These are phyloP conservation scores for Boletellus emodensis DNA, from an alignment of 768 basidiomycete genomes.

Conservation along the genomic window DNA sequence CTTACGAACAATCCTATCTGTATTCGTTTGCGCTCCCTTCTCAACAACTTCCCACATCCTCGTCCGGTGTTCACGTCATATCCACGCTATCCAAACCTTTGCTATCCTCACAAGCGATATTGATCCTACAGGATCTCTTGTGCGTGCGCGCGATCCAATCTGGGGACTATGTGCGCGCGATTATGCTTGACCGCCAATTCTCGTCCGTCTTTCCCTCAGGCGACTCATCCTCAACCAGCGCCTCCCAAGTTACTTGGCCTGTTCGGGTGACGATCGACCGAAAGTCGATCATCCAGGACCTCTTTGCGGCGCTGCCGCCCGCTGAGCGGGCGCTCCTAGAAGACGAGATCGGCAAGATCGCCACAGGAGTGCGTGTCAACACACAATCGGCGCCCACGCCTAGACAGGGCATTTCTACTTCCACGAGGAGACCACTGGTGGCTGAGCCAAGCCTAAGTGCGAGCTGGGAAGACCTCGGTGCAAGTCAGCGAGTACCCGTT, in stretches of 20 bases:
- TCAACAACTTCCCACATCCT: slow-evolving; percentile 28
- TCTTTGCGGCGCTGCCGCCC: slow-evolving; percentile 58
- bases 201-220: slow-evolving; percentile 36
- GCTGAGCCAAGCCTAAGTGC: slow-evolving; percentile 44
- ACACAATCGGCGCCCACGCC: neutral
- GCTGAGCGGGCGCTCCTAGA: slow-evolving; percentile 65
- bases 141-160: slow-evolving; percentile 73
- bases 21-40: slow-evolving; percentile 57
- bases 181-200: slow-evolving; percentile 70
- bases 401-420: slow-evolving; percentile 9
- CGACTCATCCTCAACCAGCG: slow-evolving; percentile 10
- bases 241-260: slow-evolving; percentile 22
- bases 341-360: slow-evolving; percentile 45
- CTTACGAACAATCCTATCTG: slow-evolving; percentile 59
- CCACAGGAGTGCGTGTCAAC: slow-evolving; percentile 20
- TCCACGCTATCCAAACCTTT: neutral
- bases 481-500: slow-evolving; percentile 15
- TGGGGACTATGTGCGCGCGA: slow-evolving; percentile 67
- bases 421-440: slow-evolving; percentile 18
- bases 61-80: slow-evolving; percentile 8
- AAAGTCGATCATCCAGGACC: slow-evolving; percentile 64
- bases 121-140: slow-evolving; percentile 71
- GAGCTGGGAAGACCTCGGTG: slow-evolving; percentile 60
- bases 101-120: slow-evolving; percentile 46
- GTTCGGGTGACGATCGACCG: slow-evolving; percentile 41